Base-by-base conservation (phyloP, 1,139 yeast species). In the Pneumocystis carinii region DNA sequence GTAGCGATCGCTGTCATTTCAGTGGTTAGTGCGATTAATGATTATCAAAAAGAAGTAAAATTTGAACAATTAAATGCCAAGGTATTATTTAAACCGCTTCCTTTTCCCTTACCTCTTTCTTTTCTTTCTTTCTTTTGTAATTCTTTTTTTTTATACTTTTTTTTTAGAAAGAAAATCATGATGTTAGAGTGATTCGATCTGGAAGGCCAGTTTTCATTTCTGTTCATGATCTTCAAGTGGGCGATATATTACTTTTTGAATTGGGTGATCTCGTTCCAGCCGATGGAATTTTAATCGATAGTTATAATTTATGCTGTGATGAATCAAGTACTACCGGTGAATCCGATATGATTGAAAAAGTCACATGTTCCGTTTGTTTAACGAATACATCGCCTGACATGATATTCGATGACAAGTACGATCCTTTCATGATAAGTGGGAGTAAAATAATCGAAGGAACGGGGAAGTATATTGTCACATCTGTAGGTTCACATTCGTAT, bases 201-300 rank as follows among this genome's bases (percentile, higher is more conserved):
- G 94, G 92, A 58, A 79, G 78, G 63, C 89, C 88, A 68, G 78
- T 76, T 62, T 81, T 84, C 69, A 78, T 90, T 29, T 84, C 92
- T 6, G 84, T 92, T 65, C 85, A 81, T 70, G 89, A 88, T 67
- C 75, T 92, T 62, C 71, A 86, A 61, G 97, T 88, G 19, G 99
- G 99, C 59, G 99, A 92, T 72, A 70, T 92, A 7, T 76, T 90
- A 58, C 78, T 80, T 64, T 75, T 92, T 62, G 95, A 90, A 73
- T 95, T 98, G 3, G 99, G 99, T 66, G 98, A 94, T 71, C 83
- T 92, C 64, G 78, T 92, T 2, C 95, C 98, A 0, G 94, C 92
- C 1, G 99, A 92, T 74, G 84, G 89, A 57, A 76, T 92, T 14
- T 74, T 92, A 66, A 76, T 89, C n/a, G 74, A 77, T 27, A 97